Evolutionary conservation across 495 filamentous ascomycete species (phyloP).

Genomic region (Amorphotheca resinae): DNA sequence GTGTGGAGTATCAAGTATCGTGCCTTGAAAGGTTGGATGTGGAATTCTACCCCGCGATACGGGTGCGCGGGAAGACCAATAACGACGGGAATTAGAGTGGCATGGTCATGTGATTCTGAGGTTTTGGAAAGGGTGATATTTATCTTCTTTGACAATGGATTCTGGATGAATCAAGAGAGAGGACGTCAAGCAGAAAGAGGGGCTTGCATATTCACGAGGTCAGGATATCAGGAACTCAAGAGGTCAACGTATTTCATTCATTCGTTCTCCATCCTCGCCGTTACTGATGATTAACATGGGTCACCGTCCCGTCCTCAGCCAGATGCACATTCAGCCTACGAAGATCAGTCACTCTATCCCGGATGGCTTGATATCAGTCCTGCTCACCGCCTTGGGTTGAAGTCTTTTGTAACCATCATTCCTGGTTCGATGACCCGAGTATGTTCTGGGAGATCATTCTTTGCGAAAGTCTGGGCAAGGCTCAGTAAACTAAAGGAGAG

Average conservation of each 20-base stretch:
- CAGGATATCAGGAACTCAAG: neutral
- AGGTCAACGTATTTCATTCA: neutral
- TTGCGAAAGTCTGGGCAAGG: slow-evolving; percentile 53
- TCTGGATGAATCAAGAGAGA: no score
- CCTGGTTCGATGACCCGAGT: slow-evolving; percentile 57
- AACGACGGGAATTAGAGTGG: slow-evolving; percentile 1
- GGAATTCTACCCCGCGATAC: slow-evolving; percentile 16
- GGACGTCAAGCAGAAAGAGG: no score
- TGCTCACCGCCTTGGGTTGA: slow-evolving; percentile 44
- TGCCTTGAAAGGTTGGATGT: no score
- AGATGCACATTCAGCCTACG: slow-evolving; percentile 61
- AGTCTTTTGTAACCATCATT: slow-evolving; percentile 48
- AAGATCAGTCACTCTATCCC: slow-evolving; percentile 3
- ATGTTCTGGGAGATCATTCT: slow-evolving; percentile 54
- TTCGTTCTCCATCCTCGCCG: neutral
- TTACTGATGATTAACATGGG: slow-evolving; percentile 49
- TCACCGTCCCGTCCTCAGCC: slow-evolving; percentile 59
- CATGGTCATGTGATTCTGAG: slow-evolving; percentile 3
- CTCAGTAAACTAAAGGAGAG: neutral
- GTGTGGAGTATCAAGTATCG: no score
- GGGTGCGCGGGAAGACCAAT: slow-evolving; percentile 2
- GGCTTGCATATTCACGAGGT: no score
- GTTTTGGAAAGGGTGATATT: no score
- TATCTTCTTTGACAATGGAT: no score
- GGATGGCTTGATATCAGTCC: neutral